These are phyloP conservation scores for Chlorokybus atmophyticus DNA, from an alignment of 139 green algal species.

Conservation along the genomic window DNA sequence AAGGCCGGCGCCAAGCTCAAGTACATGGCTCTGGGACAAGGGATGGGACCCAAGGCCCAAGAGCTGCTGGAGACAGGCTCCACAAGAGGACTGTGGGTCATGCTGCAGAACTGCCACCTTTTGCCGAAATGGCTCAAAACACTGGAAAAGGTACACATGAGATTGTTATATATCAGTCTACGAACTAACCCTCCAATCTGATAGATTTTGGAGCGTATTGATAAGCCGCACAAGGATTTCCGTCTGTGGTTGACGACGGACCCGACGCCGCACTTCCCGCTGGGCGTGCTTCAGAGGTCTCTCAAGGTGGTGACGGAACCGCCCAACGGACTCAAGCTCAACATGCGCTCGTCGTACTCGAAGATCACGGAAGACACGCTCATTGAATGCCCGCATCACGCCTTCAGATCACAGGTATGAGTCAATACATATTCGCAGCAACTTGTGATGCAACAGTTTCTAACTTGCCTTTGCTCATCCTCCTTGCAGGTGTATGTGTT, in stretches of 20 bases:
- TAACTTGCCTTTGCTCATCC: background rate
- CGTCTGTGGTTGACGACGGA: constrained; percentile 70
- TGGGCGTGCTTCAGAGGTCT: constrained; percentile 58
- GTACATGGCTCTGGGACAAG: constrained; percentile 82
- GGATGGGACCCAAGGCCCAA: constrained; percentile 66
- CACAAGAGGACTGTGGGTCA: constrained; percentile 61
- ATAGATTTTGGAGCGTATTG: constrained; percentile 56
- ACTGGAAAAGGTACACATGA: constrained; percentile 68
- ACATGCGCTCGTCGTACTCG: constrained; percentile 69
- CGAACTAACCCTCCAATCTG: no score
- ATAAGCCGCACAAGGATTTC: constrained; percentile 65
- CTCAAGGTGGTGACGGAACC: constrained; percentile 79
- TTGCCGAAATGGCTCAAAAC: constrained; percentile 69
- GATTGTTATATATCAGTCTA: no score
- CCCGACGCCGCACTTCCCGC: constrained; percentile 57
- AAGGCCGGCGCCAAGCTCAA: constrained; percentile 66
- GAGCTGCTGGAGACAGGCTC: constrained; percentile 63
- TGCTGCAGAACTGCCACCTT: constrained; percentile 82
- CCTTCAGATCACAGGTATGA: constrained; percentile 41
- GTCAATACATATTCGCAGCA: background rate
- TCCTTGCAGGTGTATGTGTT: constrained; percentile 63
- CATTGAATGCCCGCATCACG: constrained; percentile 53
- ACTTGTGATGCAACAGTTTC: background rate
- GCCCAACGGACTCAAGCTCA: constrained; percentile 78
- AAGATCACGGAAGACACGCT: constrained; percentile 70